phyloP scores from a whole-genome alignment of 306 rosid genomes.

The Trichosanthes truncata region DNA sequence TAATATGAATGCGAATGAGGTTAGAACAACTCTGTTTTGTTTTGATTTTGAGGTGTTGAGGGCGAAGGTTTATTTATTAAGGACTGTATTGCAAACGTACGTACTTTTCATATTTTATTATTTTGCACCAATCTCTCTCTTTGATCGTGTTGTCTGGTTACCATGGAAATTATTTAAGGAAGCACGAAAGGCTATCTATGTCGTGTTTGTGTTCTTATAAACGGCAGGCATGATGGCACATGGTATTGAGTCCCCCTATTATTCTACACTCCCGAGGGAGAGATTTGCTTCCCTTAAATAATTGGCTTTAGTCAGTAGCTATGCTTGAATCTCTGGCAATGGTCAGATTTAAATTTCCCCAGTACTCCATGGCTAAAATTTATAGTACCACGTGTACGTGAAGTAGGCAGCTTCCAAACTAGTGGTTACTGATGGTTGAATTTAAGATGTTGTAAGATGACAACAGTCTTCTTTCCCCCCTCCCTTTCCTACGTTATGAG shows the following conservation, averaged over 20 bases:
- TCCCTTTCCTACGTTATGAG: not conserved
- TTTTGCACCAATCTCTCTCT: not conserved
- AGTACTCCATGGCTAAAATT: no score
- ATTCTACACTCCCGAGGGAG: not conserved
- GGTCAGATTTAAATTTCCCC: no score
- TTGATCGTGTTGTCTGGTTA: not conserved
- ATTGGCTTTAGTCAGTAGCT: not conserved
- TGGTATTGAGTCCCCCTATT: not conserved
- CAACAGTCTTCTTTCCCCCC: no score
- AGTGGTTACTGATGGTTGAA: not conserved
- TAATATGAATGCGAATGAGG: slow-evolving; percentile 99
- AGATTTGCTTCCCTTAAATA: not conserved
- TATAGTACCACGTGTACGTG: no score
- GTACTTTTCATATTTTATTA: not conserved
- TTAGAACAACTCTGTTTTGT: slow-evolving; percentile 6
- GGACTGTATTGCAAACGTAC: not conserved
- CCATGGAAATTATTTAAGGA: not conserved
- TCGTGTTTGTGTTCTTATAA: not conserved
- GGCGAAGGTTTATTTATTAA: not conserved
- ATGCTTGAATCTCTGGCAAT: no score
- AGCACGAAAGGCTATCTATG: not conserved
- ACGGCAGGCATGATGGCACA: not conserved
- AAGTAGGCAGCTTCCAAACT: not conserved
- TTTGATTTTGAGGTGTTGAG: not conserved
- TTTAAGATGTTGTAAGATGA: not conserved